Percentiles rank a stretch among this genome's conserved stretches.
phyloP scores from a whole-genome alignment of 2,329 filamentous ascomycete genomes.

The Arachnopeziza araneosa region DNA sequence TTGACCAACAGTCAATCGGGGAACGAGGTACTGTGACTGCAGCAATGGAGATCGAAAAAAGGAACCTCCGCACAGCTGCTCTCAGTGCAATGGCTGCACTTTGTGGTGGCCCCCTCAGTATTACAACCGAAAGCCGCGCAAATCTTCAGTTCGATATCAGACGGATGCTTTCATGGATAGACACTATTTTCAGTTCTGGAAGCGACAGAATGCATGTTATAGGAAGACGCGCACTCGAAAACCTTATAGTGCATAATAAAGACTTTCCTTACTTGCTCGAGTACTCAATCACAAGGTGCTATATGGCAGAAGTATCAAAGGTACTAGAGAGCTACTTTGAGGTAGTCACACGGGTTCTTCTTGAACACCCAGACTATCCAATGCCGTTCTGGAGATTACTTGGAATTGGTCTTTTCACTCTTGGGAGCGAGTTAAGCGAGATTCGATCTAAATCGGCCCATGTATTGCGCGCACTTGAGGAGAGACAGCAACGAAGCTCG shows the following conservation, averaged over 20 bases:
- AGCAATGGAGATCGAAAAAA: conserved; percentile 94
- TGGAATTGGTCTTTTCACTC: conserved; percentile 80
- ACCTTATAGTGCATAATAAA: conserved; percentile 84
- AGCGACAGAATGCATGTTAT: conserved; percentile 92
- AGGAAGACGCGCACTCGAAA: conserved; percentile 80
- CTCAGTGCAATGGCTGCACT: conserved; percentile 93
- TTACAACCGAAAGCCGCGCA: conserved; percentile 83
- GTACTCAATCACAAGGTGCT: conserved; percentile 87
- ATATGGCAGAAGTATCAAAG: conserved; percentile 72
- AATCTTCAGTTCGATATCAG: conserved; percentile 86
- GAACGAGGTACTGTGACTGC: conserved; percentile 77
- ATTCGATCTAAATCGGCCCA: conserved; percentile 84
- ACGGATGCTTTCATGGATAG: conserved; percentile 91
- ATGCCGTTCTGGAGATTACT: conserved; percentile 88
- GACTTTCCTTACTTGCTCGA: conserved; percentile 82
- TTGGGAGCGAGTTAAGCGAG: conserved; percentile 86
- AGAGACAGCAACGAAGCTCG: conserved; percentile 76
- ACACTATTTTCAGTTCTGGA: conserved; percentile 85
- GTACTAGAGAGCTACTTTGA: conserved; percentile 93
- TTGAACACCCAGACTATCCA: conserved; percentile 75
- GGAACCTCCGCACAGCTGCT: conserved; percentile 82
- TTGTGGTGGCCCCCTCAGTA: conserved; percentile 78
- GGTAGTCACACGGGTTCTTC: conserved; percentile 81
- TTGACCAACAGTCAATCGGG: conserved; percentile 68
- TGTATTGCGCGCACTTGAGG: conserved; percentile 74